Evolutionary conservation across 805 yeast species (phyloP).

Genomic region (Wickerhamomyces chaumierensis): DNA sequence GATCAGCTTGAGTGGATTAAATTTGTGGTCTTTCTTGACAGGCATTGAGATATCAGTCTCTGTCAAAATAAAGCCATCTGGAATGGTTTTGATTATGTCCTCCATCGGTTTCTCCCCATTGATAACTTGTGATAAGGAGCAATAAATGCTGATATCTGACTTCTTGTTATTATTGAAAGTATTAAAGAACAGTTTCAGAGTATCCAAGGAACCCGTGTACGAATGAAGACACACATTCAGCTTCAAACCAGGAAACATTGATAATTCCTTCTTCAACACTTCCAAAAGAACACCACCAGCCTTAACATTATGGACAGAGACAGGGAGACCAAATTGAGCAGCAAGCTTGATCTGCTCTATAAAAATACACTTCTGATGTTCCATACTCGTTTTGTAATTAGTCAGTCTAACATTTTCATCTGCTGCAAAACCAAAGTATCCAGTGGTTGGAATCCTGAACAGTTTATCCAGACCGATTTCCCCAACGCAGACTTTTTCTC

Average conservation of each 20-base stretch:
- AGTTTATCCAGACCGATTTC: conserved; percentile 86
- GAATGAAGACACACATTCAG: conserved; percentile 64
- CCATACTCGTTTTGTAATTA: conserved; percentile 43
- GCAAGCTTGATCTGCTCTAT: conserved; percentile 45
- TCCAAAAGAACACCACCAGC: conserved; percentile 56
- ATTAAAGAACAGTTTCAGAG: conserved; percentile 35
- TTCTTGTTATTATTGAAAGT: conserved; percentile 5
- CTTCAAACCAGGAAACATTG: conserved; percentile 6
- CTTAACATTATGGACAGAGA: conserved; percentile 80
- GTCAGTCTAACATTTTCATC: conserved; percentile 17
- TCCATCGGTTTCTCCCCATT: conserved; percentile 4
- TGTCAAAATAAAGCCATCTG: conserved; percentile 5
- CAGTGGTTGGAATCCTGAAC: conserved; percentile 54
- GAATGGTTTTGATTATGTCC: background rate
- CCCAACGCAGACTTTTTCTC: conserved; percentile 43
- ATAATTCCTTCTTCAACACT: conserved; percentile 18
- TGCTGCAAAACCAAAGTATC: conserved; percentile 24
- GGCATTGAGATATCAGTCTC: conserved; percentile 16
- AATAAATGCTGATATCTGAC: conserved; percentile 2
- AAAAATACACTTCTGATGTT: conserved; percentile 56
- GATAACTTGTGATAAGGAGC: conserved; percentile 7
- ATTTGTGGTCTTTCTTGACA: background rate
- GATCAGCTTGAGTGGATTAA: background rate
- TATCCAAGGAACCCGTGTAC: conserved; percentile 74
- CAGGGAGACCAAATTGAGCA: conserved; percentile 29